phyloP scores from a whole-genome alignment of 2,329 filamentous ascomycete genomes.

The Colletotrichum nymphaeae region DNA sequence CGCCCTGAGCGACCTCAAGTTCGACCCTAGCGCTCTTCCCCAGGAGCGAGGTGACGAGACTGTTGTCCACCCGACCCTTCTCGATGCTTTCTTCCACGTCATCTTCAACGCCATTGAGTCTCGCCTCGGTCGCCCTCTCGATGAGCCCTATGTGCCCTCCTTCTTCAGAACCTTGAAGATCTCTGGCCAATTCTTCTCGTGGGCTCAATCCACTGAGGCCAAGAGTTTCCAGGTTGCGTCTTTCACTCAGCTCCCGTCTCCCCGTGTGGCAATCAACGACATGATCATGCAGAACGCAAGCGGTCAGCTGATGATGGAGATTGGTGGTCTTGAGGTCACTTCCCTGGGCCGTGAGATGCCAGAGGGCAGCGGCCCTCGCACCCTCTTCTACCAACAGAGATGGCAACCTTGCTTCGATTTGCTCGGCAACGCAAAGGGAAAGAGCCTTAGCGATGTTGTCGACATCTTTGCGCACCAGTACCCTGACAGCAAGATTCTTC shows the following conservation, averaged over 20 bases:
- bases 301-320: slow-evolving; percentile 39
- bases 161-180: slow-evolving; percentile 39
- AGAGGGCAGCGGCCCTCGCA: slow-evolving; percentile 37
- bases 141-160: slow-evolving; percentile 41
- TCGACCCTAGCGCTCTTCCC: not conserved
- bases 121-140: slow-evolving; percentile 38
- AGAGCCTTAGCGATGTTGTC: slow-evolving; percentile 35
- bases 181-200: slow-evolving; percentile 38
- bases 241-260: slow-evolving; percentile 40
- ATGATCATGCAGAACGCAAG: slow-evolving; percentile 38
- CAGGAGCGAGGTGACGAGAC: slow-evolving; percentile 38
- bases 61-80: slow-evolving; percentile 39
- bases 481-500: slow-evolving; percentile 40
- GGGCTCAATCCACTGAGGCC: slow-evolving; percentile 15
- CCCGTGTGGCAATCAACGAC: slow-evolving; percentile 41
- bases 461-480: slow-evolving; percentile 41
- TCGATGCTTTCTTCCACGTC: slow-evolving; percentile 42
- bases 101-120: slow-evolving; percentile 41
- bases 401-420: slow-evolving; percentile 41
- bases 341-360: slow-evolving; percentile 38
- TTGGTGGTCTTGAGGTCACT: slow-evolving; percentile 39
- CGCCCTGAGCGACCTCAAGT: not conserved
- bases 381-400: slow-evolving; percentile 39
- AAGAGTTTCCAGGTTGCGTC: not conserved
- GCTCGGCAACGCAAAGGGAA: slow-evolving; percentile 34